Conservation (phyloP, 2,329 filamentous ascomycete genomes). For the Neonectria punicea region DNA sequence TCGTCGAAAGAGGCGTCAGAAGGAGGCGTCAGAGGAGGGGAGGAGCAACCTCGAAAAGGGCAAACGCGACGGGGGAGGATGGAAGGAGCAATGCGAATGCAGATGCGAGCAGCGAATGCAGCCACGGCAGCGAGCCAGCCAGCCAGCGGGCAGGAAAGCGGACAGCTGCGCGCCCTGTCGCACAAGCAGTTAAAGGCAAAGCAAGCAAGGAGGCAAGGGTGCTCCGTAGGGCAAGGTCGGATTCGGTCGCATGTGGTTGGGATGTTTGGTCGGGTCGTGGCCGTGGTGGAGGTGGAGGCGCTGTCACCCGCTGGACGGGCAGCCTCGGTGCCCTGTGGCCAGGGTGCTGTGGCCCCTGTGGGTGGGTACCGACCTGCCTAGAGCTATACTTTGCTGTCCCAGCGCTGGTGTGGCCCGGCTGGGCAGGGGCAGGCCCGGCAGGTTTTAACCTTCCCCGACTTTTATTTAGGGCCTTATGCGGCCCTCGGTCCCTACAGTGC, state of each 20-base stretch:
- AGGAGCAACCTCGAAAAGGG: slow-evolving; percentile 11
- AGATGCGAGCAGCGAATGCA: background rate
- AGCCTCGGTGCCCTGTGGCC: background rate
- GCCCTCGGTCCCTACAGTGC: background rate
- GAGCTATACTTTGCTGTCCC: too few species aligned
- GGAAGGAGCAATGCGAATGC: background rate
- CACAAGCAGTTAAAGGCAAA: slow-evolving; percentile 3
- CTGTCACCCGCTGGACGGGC: background rate
- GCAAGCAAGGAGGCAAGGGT: background rate
- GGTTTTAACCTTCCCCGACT: slow-evolving; percentile 8
- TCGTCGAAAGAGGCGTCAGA: background rate
- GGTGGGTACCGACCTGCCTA: background rate
- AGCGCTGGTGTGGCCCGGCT: background rate
- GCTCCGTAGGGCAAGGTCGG: background rate
- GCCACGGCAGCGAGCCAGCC: background rate
- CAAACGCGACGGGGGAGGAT: background rate
- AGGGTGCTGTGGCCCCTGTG: background rate
- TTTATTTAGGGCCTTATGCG: slow-evolving; percentile 8
- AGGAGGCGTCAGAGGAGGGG: slow-evolving; percentile 18
- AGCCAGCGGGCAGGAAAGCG: background rate
- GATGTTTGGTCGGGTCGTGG: background rate
- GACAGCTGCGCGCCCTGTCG: background rate
- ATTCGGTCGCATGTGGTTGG: slow-evolving; percentile 4
- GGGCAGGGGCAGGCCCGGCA: slow-evolving; percentile 1
- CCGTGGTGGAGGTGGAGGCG: slow-evolving; percentile 1